Conservation (phyloP, 805 yeast genomes). For the Hemisphaericaspora nanyangensis region DNA sequence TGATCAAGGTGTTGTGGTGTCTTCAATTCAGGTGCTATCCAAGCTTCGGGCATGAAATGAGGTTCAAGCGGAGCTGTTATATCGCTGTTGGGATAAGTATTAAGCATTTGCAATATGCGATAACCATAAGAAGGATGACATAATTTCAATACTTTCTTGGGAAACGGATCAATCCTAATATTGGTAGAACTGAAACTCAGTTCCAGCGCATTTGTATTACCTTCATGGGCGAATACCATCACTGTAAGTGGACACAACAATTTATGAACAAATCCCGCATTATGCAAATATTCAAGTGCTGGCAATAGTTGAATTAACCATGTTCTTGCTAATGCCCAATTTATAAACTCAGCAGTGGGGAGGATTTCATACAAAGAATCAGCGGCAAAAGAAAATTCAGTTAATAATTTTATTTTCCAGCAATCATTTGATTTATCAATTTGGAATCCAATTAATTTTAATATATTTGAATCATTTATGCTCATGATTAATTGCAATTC, state of each 20-base stretch:
- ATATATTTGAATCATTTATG: constrained; percentile 63
- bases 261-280: constrained; percentile 78
- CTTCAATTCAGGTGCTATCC: constrained; percentile 81
- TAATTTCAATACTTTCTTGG: constrained; percentile 55
- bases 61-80: constrained; percentile 3
- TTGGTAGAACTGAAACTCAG: background rate
- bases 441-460: constrained; percentile 65
- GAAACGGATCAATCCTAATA: constrained; percentile 25
- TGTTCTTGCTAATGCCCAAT: constrained; percentile 71
- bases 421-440: constrained; percentile 52
- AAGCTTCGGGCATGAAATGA: constrained; percentile 30
- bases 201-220: constrained; percentile 3
- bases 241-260: constrained; percentile 58
- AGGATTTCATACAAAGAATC: constrained; percentile 64
- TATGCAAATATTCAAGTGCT: constrained; percentile 79
- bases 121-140: constrained; percentile 52
- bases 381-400: constrained; percentile 53
- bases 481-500: constrained; percentile 64
- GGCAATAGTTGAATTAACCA: constrained; percentile 89
- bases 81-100: constrained; percentile 17
- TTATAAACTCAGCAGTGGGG: constrained; percentile 61
- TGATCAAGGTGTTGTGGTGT: constrained; percentile 27
- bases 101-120: constrained; percentile 24
- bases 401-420: constrained; percentile 69
- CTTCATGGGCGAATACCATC: constrained; percentile 24